Percentiles rank a stretch among this genome's conserved stretches.
Evolutionary conservation across 768 basidiomycete genomes (phyloP).

Genomic region (Hypholoma sublateritium): DNA sequence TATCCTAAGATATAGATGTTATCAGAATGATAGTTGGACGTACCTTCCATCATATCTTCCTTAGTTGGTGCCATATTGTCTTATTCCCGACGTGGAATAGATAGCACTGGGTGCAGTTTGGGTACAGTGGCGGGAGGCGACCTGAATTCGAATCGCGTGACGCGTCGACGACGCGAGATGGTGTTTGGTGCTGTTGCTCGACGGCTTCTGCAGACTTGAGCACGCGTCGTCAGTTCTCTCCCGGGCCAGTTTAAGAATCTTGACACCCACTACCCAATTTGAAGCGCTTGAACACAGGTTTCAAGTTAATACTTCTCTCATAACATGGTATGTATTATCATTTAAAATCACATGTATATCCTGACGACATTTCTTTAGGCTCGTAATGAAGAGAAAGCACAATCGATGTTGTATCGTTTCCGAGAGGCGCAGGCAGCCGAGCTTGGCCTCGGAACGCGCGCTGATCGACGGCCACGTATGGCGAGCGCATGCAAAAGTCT

Average conservation of each 20-base stretch:
- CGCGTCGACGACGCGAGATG: background rate
- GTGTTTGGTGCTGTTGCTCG: background rate
- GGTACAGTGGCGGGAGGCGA: too few species aligned
- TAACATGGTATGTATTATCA: background rate
- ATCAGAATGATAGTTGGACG: background rate
- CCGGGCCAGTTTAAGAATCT: too few species aligned
- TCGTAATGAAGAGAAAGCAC: conserved; percentile 97
- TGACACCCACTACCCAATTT: too few species aligned
- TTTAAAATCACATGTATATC: background rate
- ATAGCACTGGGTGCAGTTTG: background rate
- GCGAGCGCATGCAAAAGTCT: conserved; percentile 90
- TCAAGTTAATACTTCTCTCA: background rate
- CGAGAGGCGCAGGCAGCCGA: conserved; percentile 96
- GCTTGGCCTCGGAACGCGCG: conserved; percentile 84
- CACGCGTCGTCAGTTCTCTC: background rate
- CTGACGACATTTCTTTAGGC: conserved; percentile 54
- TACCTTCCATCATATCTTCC: conserved; percentile 7
- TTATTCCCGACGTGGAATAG: background rate
- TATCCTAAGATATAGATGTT: background rate
- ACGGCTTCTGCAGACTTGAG: background rate
- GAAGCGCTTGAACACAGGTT: too few species aligned
- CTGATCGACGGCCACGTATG: conserved; percentile 88
- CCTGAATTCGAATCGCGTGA: too few species aligned
- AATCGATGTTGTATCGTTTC: conserved; percentile 93
- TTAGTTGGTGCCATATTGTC: background rate